Evolutionary conservation across 352 stramenopile genomes (phyloP).

Genomic region (Phytophthora podocarpi): DNA sequence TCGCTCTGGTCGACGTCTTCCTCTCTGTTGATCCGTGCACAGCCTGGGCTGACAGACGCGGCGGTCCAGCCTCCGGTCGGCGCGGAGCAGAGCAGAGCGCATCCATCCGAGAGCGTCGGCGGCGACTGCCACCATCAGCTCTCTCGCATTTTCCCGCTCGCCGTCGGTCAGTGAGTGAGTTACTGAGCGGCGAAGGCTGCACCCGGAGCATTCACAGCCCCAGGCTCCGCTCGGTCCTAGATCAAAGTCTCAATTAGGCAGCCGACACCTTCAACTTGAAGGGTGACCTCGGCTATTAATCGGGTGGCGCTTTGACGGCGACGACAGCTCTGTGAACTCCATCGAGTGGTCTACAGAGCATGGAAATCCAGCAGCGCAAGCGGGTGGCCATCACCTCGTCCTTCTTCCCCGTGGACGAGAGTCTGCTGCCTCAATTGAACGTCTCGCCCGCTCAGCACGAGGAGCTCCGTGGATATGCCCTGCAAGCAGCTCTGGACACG

Average conservation of each 20-base stretch:
- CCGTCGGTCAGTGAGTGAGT: slow-evolving; percentile 1
- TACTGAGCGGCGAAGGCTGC: slow-evolving; percentile 9
- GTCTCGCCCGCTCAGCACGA: slow-evolving; percentile 62
- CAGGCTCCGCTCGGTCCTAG: slow-evolving; percentile 1
- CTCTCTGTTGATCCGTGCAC: slow-evolving; percentile 15
- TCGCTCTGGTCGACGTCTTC: slow-evolving; percentile 2
- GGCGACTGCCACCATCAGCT: slow-evolving; percentile 14
- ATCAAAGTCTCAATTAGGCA: slow-evolving; percentile 2
- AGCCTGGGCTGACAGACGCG: slow-evolving; percentile 25
- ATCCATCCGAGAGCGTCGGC: slow-evolving; percentile 17
- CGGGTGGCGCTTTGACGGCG: background rate
- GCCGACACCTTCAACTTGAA: slow-evolving; percentile 1
- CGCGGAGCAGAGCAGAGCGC: slow-evolving; percentile 21
- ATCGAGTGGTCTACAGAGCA: slow-evolving; percentile 16
- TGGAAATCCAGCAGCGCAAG: slow-evolving; percentile 39
- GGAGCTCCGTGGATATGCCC: slow-evolving; percentile 63
- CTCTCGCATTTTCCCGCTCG: slow-evolving; percentile 28
- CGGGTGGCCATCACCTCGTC: slow-evolving; percentile 40
- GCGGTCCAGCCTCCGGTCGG: slow-evolving; percentile 10
- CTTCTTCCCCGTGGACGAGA: slow-evolving; percentile 65
- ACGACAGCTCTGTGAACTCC: background rate
- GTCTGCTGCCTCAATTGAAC: slow-evolving; percentile 50
- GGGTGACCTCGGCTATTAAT: slow-evolving; percentile 8
- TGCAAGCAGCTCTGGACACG: slow-evolving; percentile 52
- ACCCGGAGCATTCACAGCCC: background rate